Conservation (phyloP, 495 filamentous ascomycete genomes). For the Friedmanniomyces simplex region DNA sequence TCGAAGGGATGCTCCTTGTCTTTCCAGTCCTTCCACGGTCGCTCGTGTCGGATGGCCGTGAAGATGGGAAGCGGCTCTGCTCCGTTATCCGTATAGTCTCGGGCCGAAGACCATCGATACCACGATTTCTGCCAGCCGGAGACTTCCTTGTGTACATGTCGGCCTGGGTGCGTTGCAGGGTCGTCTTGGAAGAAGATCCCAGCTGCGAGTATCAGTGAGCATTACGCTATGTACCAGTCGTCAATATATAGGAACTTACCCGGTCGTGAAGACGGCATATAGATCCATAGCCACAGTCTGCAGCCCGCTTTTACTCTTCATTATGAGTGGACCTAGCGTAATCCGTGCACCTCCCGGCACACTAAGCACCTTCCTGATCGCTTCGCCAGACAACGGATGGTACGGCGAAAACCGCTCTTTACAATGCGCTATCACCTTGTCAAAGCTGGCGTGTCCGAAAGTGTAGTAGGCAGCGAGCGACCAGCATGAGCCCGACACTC, state of each 20-base stretch:
- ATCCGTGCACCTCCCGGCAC: slow-evolving; percentile 19
- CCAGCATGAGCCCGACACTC: slow-evolving; percentile 28
- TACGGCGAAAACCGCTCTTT: slow-evolving; percentile 8
- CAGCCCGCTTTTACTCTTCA: slow-evolving; percentile 24
- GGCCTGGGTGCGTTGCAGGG: background rate
- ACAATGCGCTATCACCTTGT: slow-evolving; percentile 10
- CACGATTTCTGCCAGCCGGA: slow-evolving; percentile 13
- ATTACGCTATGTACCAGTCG: background rate
- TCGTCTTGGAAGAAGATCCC: slow-evolving; percentile 25
- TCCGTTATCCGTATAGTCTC: slow-evolving; percentile 14
- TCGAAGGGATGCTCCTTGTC: slow-evolving; percentile 11
- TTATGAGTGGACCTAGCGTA: slow-evolving; percentile 24
- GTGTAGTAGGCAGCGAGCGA: slow-evolving; percentile 20
- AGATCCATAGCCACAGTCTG: slow-evolving; percentile 26
- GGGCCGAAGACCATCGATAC: slow-evolving; percentile 22
- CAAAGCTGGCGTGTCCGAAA: slow-evolving; percentile 10
- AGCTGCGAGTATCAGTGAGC: background rate
- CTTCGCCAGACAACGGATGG: slow-evolving; percentile 22
- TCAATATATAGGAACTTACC: background rate
- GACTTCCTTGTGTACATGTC: background rate
- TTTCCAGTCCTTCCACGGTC: slow-evolving; percentile 14
- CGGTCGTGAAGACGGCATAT: slow-evolving; percentile 27
- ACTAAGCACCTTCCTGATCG: slow-evolving; percentile 18
- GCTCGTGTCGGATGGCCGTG: slow-evolving; percentile 26
- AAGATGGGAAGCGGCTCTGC: slow-evolving; percentile 25